A percentile compares a stretch with the other conserved stretches of the same genome.
These are phyloP conservation scores for Kuraishia hungarica DNA, from an alignment of 805 yeast species.

Conservation along the genomic window DNA sequence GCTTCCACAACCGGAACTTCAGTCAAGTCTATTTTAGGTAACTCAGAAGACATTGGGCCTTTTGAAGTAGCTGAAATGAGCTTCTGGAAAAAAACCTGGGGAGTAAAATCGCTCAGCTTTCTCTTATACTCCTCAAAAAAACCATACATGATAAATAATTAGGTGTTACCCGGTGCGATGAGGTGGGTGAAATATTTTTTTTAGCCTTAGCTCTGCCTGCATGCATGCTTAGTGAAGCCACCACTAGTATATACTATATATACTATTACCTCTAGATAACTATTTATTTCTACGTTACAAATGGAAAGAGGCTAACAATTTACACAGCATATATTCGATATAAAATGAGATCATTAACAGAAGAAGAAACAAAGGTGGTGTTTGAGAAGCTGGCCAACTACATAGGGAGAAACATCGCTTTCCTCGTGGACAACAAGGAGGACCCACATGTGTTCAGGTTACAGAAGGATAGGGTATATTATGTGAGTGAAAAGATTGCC, in stretches of 20 bases:
- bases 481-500: slow-evolving; percentile 76
- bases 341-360: slow-evolving; percentile 87
- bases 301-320: neutral
- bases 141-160: neutral
- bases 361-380: slow-evolving; percentile 92
- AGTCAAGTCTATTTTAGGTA: neutral
- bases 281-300: neutral
- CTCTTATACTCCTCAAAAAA: neutral
- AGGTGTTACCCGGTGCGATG: neutral
- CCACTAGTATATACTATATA: neutral
- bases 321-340: neutral
- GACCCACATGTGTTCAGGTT: slow-evolving; percentile 92
- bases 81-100: no score
- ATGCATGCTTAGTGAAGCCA: neutral
- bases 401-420: slow-evolving; percentile 91
- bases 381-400: slow-evolving; percentile 95
- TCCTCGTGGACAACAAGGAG: slow-evolving; percentile 73
- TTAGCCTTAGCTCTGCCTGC: neutral
- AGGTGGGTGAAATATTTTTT: slow-evolving; percentile 1
- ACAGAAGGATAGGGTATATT: slow-evolving; percentile 95
- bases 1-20: neutral
- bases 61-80: neutral
- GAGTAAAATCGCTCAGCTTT: no score
- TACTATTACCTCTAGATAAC: neutral
- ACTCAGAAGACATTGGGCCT: neutral